Percentiles rank a stretch among this genome's conserved stretches.
Conservation (phyloP, 805 yeast genomes). For the Saccharomycopsis olivae region DNA sequence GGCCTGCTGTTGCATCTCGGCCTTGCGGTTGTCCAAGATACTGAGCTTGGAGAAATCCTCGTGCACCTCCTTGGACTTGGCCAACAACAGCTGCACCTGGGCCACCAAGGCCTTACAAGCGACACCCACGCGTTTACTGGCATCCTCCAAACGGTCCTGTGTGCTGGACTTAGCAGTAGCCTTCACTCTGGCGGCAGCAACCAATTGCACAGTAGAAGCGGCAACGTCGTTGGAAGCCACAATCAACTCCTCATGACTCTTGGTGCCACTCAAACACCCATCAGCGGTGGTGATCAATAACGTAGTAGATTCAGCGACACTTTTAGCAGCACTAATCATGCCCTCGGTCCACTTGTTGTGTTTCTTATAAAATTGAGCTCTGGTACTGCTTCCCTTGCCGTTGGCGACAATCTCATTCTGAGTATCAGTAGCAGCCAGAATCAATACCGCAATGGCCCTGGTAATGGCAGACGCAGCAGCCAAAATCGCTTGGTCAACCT, state of each 20-base stretch:
- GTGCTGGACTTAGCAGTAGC: constrained; percentile 67
- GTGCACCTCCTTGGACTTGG: constrained; percentile 23
- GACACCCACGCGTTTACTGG: constrained; percentile 57
- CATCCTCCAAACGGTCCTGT: constrained; percentile 61
- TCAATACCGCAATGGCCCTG: constrained; percentile 61
- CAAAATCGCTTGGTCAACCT: constrained; percentile 66
- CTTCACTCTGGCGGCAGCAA: constrained; percentile 83
- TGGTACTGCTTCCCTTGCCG: constrained; percentile 54
- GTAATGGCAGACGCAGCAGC: constrained; percentile 75
- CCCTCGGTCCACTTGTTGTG: constrained; percentile 94
- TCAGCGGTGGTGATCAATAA: constrained; percentile 79
- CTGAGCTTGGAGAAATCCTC: constrained; percentile 49
- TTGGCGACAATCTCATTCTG: constrained; percentile 72
- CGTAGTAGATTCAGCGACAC: constrained; percentile 77
- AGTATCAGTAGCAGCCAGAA: constrained; percentile 67
- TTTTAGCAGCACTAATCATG: constrained; percentile 76
- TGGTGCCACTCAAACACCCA: constrained; percentile 56
- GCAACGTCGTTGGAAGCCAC: constrained; percentile 90
- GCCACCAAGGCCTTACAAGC: constrained; percentile 67
- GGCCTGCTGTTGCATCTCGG: constrained; percentile 90
- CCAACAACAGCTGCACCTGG: constrained; percentile 54
- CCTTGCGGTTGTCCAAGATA: constrained; percentile 72
- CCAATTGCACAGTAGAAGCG: constrained; percentile 85
- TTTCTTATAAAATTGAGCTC: constrained; percentile 72
- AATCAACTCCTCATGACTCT: constrained; percentile 70